Evolutionary conservation across 495 filamentous ascomycete genomes (phyloP).

Genomic region (Xylaria palmicola): DNA sequence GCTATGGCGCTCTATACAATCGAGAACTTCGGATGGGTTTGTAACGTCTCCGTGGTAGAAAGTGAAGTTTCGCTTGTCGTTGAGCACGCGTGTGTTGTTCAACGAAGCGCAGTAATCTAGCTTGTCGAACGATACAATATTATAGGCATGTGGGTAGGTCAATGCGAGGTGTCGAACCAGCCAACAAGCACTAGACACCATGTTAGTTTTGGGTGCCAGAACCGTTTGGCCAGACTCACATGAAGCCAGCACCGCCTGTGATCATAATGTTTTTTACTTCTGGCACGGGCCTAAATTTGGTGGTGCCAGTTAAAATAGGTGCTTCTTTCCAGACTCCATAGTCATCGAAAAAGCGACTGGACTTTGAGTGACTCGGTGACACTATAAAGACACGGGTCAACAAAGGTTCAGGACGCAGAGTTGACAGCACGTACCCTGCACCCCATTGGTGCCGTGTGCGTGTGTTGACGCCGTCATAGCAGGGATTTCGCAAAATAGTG

Average conservation of each 20-base stretch:
- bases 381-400: constrained; percentile 14
- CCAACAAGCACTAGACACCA: constrained; percentile 58
- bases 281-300: constrained; percentile 59
- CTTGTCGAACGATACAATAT: constrained; percentile 74
- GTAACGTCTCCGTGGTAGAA: constrained; percentile 73
- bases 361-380: constrained; percentile 18
- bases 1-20: constrained; percentile 57
- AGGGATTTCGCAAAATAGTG: not conserved
- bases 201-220: constrained; percentile 10
- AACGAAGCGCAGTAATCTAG: constrained; percentile 71
- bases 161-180: constrained; percentile 66
- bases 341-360: constrained; percentile 45
- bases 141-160: constrained; percentile 67
- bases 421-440: constrained; percentile 22
- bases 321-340: constrained; percentile 63
- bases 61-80: constrained; percentile 64
- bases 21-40: constrained; percentile 57
- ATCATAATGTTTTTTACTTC: constrained; percentile 72
- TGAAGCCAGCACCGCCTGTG: constrained; percentile 71
- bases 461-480: constrained; percentile 25
- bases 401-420: not conserved
- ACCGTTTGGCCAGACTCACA: constrained; percentile 44
- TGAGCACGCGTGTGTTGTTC: constrained; percentile 64
- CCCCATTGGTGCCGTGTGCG: constrained; percentile 28
- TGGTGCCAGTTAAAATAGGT: constrained; percentile 61